Conservation (phyloP, 176 grass and related monocot genomes). For the Panicum miliaceum region DNA sequence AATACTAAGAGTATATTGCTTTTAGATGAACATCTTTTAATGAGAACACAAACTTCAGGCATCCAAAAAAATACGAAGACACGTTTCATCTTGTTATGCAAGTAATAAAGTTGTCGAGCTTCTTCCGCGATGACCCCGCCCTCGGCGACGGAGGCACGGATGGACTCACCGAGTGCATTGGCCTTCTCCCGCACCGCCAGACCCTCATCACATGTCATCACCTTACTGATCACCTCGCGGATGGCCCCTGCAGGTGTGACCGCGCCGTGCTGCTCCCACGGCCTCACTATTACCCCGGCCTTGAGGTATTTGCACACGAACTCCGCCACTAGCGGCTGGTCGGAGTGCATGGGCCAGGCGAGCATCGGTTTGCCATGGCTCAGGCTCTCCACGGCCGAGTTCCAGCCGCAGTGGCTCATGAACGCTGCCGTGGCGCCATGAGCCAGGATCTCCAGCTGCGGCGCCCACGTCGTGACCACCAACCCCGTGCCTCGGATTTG, state of each 20-base stretch:
- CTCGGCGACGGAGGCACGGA: slow-evolving; percentile 15
- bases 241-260: slow-evolving; percentile 23
- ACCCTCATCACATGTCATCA: slow-evolving; percentile 43
- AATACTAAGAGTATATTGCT: too few species aligned
- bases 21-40: too few species aligned
- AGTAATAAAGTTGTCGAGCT: slow-evolving; percentile 50
- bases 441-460: slow-evolving; percentile 73
- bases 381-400: slow-evolving; percentile 74
- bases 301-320: slow-evolving; percentile 48
- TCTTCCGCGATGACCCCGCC: slow-evolving; percentile 44
- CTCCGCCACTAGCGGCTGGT: slow-evolving; percentile 58
- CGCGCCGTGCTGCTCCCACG: slow-evolving; percentile 37
- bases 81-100: slow-evolving; percentile 47
- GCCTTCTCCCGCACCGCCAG: slow-evolving; percentile 27
- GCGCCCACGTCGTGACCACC: slow-evolving; percentile 75
- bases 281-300: slow-evolving; percentile 49
- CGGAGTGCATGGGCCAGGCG: slow-evolving; percentile 77
- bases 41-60: not conserved
- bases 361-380: slow-evolving; percentile 68
- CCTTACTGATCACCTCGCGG: slow-evolving; percentile 35
- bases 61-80: not conserved
- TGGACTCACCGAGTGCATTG: slow-evolving; percentile 26
- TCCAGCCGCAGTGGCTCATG: slow-evolving; percentile 94
- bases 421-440: slow-evolving; percentile 60
- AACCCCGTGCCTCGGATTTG: slow-evolving; percentile 38